Conservation (phyloP, 805 yeast genomes). For the Starmerella cellae region DNA sequence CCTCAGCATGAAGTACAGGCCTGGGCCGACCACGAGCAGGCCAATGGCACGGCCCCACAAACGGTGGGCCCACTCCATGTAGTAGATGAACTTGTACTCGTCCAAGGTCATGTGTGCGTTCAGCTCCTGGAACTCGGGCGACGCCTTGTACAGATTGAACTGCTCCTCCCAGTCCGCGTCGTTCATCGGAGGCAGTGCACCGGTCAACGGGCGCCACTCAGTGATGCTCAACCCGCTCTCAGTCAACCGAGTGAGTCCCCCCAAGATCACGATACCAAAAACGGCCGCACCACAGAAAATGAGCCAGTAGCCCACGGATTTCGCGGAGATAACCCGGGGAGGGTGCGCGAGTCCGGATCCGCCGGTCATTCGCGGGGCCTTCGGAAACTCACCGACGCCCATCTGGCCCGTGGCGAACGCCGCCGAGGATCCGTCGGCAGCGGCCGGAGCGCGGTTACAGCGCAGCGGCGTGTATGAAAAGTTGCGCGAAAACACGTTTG, state of each 20-base stretch:
- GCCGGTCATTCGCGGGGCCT: conserved; percentile 5
- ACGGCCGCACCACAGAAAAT: conserved; percentile 77
- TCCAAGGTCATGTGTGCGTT: conserved; percentile 82
- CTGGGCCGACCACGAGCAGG: conserved; percentile 66
- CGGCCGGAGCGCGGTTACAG: background rate
- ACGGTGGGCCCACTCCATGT: conserved; percentile 97
- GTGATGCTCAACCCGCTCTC: conserved; percentile 94
- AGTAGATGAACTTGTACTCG: conserved; percentile 86
- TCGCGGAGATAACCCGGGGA: conserved; percentile 34
- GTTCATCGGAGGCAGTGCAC: conserved; percentile 75
- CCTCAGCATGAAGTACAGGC: conserved; percentile 60
- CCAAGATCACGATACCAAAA: conserved; percentile 90
- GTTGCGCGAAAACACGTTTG: background rate
- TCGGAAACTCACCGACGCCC: conserved; percentile 18
- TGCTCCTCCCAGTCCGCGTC: conserved; percentile 77
- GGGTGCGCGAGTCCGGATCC: conserved; percentile 4
- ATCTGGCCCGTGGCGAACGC: conserved; percentile 9
- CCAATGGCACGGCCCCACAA: conserved; percentile 88
- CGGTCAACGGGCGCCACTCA: conserved; percentile 98
- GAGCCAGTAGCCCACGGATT: conserved; percentile 72
- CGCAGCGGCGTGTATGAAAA: background rate
- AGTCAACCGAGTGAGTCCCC: conserved; percentile 88
- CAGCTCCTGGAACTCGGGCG: conserved; percentile 83
- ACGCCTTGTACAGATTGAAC: conserved; percentile 61
- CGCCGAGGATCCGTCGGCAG: background rate